Percentiles rank a stretch among this genome's conserved stretches.
Evolutionary conservation across 2,329 filamentous ascomycete species (phyloP).

Genomic region (Chaetoscypha palmicola): DNA sequence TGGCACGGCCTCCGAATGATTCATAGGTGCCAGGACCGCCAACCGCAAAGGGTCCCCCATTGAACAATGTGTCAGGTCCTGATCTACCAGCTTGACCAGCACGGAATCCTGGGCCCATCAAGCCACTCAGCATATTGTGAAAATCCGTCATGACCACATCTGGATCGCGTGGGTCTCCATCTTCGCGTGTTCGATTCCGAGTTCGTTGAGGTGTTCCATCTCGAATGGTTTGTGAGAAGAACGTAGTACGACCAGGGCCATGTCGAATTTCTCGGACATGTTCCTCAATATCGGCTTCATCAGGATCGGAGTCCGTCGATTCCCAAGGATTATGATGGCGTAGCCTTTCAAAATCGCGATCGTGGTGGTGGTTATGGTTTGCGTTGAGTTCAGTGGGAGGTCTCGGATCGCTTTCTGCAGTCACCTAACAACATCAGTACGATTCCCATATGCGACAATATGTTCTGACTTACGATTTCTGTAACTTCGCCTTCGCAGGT

Average conservation of each 20-base stretch:
- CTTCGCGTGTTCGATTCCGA: neutral
- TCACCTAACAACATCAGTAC: too few relatives aligned
- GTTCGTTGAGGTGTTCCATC: slow-evolving; percentile 7
- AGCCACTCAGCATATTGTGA: slow-evolving; percentile 39
- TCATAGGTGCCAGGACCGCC: slow-evolving; percentile 8
- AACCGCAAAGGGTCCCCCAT: slow-evolving; percentile 8
- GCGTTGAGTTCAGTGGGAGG: slow-evolving; percentile 17
- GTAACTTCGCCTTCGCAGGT: slow-evolving; percentile 70
- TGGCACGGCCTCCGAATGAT: slow-evolving; percentile 16
- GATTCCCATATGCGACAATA: too few relatives aligned
- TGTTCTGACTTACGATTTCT: slow-evolving; percentile 71
- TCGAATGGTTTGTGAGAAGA: slow-evolving; percentile 26
- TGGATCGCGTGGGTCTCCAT: slow-evolving; percentile 14
- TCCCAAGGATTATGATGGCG: slow-evolving; percentile 27
- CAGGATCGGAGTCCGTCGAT: slow-evolving; percentile 46
- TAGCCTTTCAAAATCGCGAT: slow-evolving; percentile 15
- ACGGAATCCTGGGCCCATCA: slow-evolving; percentile 33
- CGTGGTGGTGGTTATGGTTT: slow-evolving; percentile 14
- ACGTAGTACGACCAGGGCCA: slow-evolving; percentile 25
- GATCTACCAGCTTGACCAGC: slow-evolving; percentile 27
- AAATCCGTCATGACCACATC: slow-evolving; percentile 32
- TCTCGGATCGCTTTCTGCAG: slow-evolving; percentile 56
- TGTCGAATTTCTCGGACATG: slow-evolving; percentile 26
- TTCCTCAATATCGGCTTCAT: slow-evolving; percentile 53
- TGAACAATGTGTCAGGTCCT: slow-evolving; percentile 26